Conservation (phyloP, 2,329 filamentous ascomycete species). For the Malbranchea cinnamomea region DNA sequence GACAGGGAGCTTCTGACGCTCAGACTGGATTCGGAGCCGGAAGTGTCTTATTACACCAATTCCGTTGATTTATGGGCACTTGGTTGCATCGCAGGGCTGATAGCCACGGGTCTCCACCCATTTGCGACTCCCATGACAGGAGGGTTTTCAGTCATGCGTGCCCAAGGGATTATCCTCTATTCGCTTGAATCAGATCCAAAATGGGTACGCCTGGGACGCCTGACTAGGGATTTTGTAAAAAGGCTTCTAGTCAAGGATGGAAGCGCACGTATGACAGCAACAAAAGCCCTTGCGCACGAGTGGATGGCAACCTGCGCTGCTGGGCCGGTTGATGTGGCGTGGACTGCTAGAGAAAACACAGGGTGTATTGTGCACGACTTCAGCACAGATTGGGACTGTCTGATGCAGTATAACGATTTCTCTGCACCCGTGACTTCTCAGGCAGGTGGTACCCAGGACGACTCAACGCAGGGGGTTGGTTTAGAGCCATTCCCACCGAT, state of each 20-base stretch:
- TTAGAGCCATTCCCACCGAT: too few relatives aligned
- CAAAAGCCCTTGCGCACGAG: conserved; percentile 36
- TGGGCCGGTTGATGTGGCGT: too few relatives aligned
- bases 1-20: conserved; percentile 15
- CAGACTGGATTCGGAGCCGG: conserved; percentile 4
- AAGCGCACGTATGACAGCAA: conserved; percentile 34
- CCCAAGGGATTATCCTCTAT: conserved; percentile 28
- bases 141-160: conserved; percentile 17
- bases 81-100: conserved; percentile 37
- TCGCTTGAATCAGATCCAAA: conserved; percentile 27
- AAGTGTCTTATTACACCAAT: conserved; percentile 42
- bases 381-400: too few relatives aligned
- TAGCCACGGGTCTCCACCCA: conserved; percentile 37
- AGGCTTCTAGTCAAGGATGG: conserved; percentile 38
- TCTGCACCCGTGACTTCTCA: too few relatives aligned
- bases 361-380: too few relatives aligned
- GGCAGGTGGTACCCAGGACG: too few relatives aligned
- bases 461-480: too few relatives aligned
- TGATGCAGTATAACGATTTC: too few relatives aligned
- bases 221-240: conserved; percentile 39
- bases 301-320: too few relatives aligned
- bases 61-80: conserved; percentile 49
- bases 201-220: conserved; percentile 29
- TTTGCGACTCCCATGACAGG: conserved; percentile 27
- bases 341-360: too few relatives aligned